These are phyloP conservation scores for Triangularia verruculosa DNA, from an alignment of 2,329 filamentous ascomycete genomes.

Conservation along the genomic window DNA sequence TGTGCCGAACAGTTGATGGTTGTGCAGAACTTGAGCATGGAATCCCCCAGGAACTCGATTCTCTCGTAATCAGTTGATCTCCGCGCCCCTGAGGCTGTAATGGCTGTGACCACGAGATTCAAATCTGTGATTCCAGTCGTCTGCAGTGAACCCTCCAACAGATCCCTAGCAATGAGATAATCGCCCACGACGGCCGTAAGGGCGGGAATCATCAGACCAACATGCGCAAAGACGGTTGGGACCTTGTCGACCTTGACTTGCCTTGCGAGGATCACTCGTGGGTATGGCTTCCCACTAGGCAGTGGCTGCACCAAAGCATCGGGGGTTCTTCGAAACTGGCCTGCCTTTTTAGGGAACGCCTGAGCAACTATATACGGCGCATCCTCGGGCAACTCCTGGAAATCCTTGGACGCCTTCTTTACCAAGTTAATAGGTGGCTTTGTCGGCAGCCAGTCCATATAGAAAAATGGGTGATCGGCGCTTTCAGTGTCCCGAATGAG, in stretches of 20 bases:
- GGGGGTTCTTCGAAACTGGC: slow-evolving; percentile 52
- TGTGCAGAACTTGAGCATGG: slow-evolving; percentile 71
- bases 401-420: slow-evolving; percentile 36
- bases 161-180: slow-evolving; percentile 57
- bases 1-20: slow-evolving; percentile 60
- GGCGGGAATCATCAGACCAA: slow-evolving; percentile 66
- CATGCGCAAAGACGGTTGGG: slow-evolving; percentile 43
- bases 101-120: slow-evolving; percentile 62
- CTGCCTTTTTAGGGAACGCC: slow-evolving; percentile 52
- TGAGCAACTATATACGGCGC: slow-evolving; percentile 48
- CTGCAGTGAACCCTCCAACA: slow-evolving; percentile 55
- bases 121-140: slow-evolving; percentile 53
- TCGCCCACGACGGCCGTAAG: slow-evolving; percentile 69
- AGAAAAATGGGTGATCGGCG: slow-evolving; percentile 39
- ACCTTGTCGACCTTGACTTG: slow-evolving; percentile 51
- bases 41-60: slow-evolving; percentile 84
- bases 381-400: slow-evolving; percentile 41
- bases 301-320: slow-evolving; percentile 12
- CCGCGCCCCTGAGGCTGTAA: slow-evolving; percentile 61
- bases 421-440: slow-evolving; percentile 46
- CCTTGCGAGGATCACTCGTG: slow-evolving; percentile 43
- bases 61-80: slow-evolving; percentile 72
- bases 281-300: slow-evolving; percentile 40
- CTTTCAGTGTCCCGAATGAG: slow-evolving; percentile 41
- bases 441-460: slow-evolving; percentile 38